Base-by-base conservation (phyloP, 352 stramenopile genomes). In the Blastocystis sp. region DNA sequence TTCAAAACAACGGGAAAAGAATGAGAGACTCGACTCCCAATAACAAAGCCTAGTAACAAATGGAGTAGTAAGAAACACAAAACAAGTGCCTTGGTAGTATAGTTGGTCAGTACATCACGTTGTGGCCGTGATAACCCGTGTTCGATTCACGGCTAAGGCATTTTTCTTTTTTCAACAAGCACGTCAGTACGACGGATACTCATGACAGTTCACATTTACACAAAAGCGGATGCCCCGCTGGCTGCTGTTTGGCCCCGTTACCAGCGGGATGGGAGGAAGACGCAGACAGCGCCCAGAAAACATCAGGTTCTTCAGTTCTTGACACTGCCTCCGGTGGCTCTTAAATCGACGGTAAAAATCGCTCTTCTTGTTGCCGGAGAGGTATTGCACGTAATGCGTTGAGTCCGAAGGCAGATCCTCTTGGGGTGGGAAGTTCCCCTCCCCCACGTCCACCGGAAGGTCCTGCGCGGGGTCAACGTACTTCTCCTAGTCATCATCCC, bases 311-410 rank as follows among this genome's bases (percentile, higher is more conserved):
- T 43, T 63, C n/a, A 34, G 62, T 40, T 66, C 11, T 7, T 21
- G 9, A 21, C 43, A 66, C 21, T 59, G 42, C 42, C 66, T 81
- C 6, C 57, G 48, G 19, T 48, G 17, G 17, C 17, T 81, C 59
- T 81, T 81, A 17, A 65, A 64, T 48, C 42, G 24, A 40, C 71
- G 52, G 52, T 64, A 81, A 3, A 66, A 61, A 7, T 64, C 52
- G 38, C 71, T 81, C 71, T 81, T 81, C 45, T 40, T 21, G 57
- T 81, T 68, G 43, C 71, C 71, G 14, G 71, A 81, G 7, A 81
- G 21, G 52, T 43, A 81, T 34, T 81, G 19, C 59, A 42, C 63
- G 71, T 81, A 81, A n/a, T 81, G 71, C 1, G 71, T 81, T 17
- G 71, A 81, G 21, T 81, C 71, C 24, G 17, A 3, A 3, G 7